Evolutionary conservation across 768 basidiomycete genomes (phyloP), one percentile per base, ranked within the genome.

Genomic region (Leccinum disarticulatum): DNA sequence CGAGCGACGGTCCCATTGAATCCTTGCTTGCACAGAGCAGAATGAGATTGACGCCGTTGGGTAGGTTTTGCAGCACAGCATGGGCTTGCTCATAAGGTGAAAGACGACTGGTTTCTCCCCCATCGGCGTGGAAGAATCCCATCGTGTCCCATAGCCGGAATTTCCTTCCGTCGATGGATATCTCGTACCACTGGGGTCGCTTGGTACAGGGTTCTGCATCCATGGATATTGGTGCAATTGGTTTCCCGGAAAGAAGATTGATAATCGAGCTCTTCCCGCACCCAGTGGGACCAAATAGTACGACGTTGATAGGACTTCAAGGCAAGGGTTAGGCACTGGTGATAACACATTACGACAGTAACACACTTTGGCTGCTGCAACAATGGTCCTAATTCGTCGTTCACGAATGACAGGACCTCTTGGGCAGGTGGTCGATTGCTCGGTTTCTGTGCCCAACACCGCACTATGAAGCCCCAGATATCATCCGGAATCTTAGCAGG

Each of bases 11-110:
- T 28, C 52, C 66, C 61, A 74, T 67, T 52, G 70, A 59, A 1
- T 74, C 73, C 6, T 64, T 71, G 15, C 70, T 66, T 57, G 74
- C 69, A 55, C 72, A 71, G 55, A 70, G 76, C 5, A 79, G 64
- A 13, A 79, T 70, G 14, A 78, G 70, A 55, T 65, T 68, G n/a
- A 78, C 64, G 10, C 79, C 76, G 15, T 54, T 38, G 28, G 38
- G 33, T 1, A 77, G 62, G 10, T 38, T 61, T 30, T 62, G 61
- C 49, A 80, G 57, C 15, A 79, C 52, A n/a, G 53, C 10, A 46
- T 70, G 60, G 4, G 67, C 61, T 28, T 72, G 56, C 30, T 58
- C 57, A n/a, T 63, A 72, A 48, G 54, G 61, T 17, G 1, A 58
- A 35, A 52, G 57, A 25, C 27, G 53, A 60, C 36, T 51, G 25